A percentile compares a stretch with the other conserved stretches of the same genome.
Conservation (phyloP, 2,329 filamentous ascomycete genomes). For the Pseudocercospora eumusae region DNA sequence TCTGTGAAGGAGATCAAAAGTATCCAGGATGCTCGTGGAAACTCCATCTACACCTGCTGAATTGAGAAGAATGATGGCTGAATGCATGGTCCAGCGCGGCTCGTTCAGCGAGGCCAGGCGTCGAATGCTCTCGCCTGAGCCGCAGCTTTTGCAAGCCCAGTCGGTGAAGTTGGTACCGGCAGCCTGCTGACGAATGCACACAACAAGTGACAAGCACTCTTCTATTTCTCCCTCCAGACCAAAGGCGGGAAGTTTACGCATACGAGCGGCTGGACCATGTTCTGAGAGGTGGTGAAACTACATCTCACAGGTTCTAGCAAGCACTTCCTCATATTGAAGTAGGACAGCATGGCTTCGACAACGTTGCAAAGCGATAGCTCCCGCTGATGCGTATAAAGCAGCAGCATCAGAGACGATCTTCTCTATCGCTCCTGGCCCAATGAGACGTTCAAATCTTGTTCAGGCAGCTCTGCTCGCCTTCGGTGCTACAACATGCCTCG, state of each 20-base stretch:
- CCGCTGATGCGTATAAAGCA: neutral
- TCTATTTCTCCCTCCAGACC: too few species aligned
- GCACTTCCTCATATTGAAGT: neutral
- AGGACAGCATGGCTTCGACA: neutral
- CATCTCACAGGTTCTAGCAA: neutral
- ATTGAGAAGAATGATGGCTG: too few species aligned
- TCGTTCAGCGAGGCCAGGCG: too few species aligned
- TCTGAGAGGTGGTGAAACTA: neutral
- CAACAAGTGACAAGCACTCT: too few species aligned
- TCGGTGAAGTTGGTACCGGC: neutral
- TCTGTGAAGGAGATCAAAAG: too few species aligned
- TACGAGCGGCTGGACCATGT: neutral
- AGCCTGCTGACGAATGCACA: too few species aligned
- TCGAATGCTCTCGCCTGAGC: neutral
- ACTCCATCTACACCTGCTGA: too few species aligned
- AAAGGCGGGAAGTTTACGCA: neutral
- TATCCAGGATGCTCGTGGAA: too few species aligned
- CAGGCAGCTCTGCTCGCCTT: conserved; percentile 4
- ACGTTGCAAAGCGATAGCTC: neutral
- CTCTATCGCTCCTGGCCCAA: neutral
- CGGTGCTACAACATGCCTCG: neutral
- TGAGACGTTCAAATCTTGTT: neutral
- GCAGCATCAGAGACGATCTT: neutral
- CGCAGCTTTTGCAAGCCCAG: neutral
- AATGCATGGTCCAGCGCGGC: too few species aligned